These are phyloP conservation scores for Mucor plumbeus DNA, from an alignment of 371 early-diverging fungal species.

Conservation along the genomic window DNA sequence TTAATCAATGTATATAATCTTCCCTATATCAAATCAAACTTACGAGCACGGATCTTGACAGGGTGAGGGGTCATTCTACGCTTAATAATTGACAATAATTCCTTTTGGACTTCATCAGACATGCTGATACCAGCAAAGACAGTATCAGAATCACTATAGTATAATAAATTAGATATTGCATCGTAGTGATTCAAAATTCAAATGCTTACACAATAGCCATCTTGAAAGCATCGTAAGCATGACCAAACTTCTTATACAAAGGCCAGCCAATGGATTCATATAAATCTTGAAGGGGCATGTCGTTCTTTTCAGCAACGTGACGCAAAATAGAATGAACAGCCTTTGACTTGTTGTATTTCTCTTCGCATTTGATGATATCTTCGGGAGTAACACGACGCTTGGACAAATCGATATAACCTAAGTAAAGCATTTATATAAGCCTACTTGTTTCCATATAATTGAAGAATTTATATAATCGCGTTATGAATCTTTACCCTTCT, in stretches of 20 bases:
- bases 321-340: conserved; percentile 87
- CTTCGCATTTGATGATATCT: conserved; percentile 94
- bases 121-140: conserved; percentile 88
- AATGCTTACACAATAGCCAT: conserved; percentile 81
- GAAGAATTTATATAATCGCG: no score
- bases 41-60: conserved; percentile 94
- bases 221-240: conserved; percentile 98
- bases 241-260: conserved; percentile 97
- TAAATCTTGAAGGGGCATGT: conserved; percentile 82
- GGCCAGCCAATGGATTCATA: conserved; percentile 97
- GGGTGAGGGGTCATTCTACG: conserved; percentile 95
- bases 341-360: conserved; percentile 96
- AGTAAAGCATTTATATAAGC: not conserved
- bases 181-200: not conserved
- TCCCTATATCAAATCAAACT: conserved; percentile 10
- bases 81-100: conserved; percentile 85
- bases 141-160: conserved; percentile 79
- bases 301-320: conserved; percentile 92
- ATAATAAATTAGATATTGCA: not conserved
- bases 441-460: not conserved
- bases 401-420: conserved; percentile 98
- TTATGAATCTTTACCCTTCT: conserved; percentile 77
- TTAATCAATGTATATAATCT: no score
- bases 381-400: conserved; percentile 98
- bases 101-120: conserved; percentile 65